These are phyloP conservation scores for Aspergillus sp. DNA, from an alignment of 2,329 filamentous ascomycete species.

Conservation along the genomic window DNA sequence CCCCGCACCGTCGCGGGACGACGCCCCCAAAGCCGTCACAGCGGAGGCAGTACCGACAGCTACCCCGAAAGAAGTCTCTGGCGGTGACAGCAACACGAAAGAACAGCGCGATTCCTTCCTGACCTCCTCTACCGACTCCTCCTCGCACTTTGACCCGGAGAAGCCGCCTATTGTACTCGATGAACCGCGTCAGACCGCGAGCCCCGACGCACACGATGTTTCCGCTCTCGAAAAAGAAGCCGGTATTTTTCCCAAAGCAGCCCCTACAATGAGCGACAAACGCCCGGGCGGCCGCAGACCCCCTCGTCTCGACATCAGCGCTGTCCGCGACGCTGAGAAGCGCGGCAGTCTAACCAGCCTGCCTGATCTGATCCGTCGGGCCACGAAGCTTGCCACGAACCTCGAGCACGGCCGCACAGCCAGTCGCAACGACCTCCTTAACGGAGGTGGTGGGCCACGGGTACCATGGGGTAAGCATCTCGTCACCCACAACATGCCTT, in stretches of 20 bases:
- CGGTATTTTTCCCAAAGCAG: slow-evolving; percentile 23
- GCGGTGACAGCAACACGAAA: slow-evolving; percentile 3
- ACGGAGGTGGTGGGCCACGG: slow-evolving; percentile 26
- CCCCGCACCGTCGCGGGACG: slow-evolving; percentile 13
- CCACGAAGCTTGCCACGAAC: slow-evolving; percentile 80
- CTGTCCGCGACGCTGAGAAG: slow-evolving; percentile 74
- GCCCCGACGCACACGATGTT: slow-evolving; percentile 12
- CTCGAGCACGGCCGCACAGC: slow-evolving; percentile 77
- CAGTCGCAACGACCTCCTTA: slow-evolving; percentile 52
- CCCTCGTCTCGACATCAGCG: slow-evolving; percentile 75
- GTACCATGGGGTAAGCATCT: slow-evolving; percentile 24
- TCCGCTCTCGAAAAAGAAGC: slow-evolving; percentile 23
- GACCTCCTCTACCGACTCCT: slow-evolving; percentile 18
- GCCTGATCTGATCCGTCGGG: slow-evolving; percentile 83
- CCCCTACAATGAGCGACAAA: slow-evolving; percentile 40
- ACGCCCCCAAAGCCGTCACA: not conserved
- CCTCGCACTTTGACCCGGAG: slow-evolving; percentile 29
- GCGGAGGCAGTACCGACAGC: not conserved
- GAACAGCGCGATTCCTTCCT: slow-evolving; percentile 19
- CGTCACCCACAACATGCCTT: not conserved
- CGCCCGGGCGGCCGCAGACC: slow-evolving; percentile 50
- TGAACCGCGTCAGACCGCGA: slow-evolving; percentile 2
- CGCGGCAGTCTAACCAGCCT: slow-evolving; percentile 89
- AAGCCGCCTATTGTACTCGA: slow-evolving; percentile 31
- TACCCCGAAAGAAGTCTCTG: slow-evolving; percentile 14